Evolutionary conservation across 2,329 filamentous ascomycete genomes (phyloP).

Genomic region (Trichoderma sp.): DNA sequence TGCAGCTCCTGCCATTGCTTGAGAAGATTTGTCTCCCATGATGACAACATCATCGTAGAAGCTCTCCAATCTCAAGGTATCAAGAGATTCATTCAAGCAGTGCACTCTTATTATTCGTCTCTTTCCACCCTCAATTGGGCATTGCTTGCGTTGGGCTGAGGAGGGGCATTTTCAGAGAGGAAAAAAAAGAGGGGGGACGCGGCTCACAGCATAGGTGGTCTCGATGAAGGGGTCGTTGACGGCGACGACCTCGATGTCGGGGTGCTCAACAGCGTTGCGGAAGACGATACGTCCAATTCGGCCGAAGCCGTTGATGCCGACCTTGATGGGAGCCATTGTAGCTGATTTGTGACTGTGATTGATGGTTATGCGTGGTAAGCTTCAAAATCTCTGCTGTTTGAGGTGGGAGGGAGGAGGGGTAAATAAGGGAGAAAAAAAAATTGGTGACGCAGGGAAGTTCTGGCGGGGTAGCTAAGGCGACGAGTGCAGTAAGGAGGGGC

Average conservation of each 20-base stretch:
- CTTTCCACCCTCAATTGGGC: neutral
- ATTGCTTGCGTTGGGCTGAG: conserved; percentile 1
- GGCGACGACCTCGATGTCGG: conserved; percentile 86
- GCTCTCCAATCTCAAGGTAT: neutral
- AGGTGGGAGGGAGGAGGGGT: conserved; percentile 24
- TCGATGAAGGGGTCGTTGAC: conserved; percentile 99
- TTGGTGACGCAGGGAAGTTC: conserved; percentile 6
- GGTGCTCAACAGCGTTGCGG: conserved; percentile 92
- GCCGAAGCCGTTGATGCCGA: conserved; percentile 99
- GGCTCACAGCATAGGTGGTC: conserved; percentile 90
- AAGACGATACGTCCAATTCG: conserved; percentile 99
- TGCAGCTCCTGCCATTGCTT: neutral
- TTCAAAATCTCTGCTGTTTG: neutral
- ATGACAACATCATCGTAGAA: neutral
- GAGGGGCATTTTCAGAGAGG: neutral
- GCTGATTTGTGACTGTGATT: conserved; percentile 17
- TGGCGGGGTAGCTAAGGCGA: conserved; percentile 19
- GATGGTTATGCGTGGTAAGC: conserved; percentile 23
- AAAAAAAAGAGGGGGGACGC: conserved; percentile 9
- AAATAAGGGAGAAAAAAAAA: conserved; percentile 22
- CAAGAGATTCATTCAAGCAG: neutral
- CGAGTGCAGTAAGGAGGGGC: neutral
- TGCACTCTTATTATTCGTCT: neutral
- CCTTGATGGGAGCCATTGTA: conserved; percentile 54
- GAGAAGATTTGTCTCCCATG: neutral